A percentile compares a stretch with the other conserved stretches of the same genome.
Conservation (phyloP, 371 early-diverging fungal genomes). For the Rhizomucor miehei region DNA sequence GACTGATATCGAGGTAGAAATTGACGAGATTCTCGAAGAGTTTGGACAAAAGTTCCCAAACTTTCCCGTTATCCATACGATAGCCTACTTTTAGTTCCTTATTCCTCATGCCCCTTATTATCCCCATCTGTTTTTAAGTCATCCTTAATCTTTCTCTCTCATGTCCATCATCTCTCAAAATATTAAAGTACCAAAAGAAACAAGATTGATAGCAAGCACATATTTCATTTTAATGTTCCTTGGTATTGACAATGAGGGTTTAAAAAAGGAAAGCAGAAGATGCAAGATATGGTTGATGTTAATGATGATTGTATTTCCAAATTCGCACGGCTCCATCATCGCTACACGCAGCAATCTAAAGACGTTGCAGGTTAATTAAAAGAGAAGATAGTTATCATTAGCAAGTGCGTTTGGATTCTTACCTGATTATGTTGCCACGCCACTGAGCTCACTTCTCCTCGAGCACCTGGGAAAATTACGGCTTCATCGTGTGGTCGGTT, state of each 20-base stretch:
- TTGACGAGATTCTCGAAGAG: constrained; percentile 74
- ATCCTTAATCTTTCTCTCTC: too few relatives aligned
- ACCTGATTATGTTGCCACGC: too few relatives aligned
- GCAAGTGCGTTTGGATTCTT: constrained; percentile 7
- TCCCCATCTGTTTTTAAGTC: too few relatives aligned
- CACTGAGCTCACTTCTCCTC: constrained; percentile 29
- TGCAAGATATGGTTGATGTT: too few relatives aligned
- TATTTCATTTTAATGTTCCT: too few relatives aligned
- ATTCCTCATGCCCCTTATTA: too few relatives aligned
- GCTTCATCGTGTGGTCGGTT: constrained; percentile 17
- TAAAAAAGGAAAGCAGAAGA: too few relatives aligned
- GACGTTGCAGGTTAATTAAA: background rate
- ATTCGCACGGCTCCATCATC: constrained; percentile 38
- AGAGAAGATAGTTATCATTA: background rate
- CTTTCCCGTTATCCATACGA: constrained; percentile 55
- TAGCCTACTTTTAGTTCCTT: constrained; percentile 53
- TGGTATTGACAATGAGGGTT: too few relatives aligned
- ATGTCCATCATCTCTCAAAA: too few relatives aligned
- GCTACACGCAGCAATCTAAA: constrained; percentile 40
- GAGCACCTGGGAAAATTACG: constrained; percentile 26
- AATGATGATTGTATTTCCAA: too few relatives aligned
- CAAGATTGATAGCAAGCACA: too few relatives aligned
- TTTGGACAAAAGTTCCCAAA: constrained; percentile 61
- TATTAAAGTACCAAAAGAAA: too few relatives aligned
- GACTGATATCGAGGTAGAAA: constrained; percentile 78